phyloP scores from a whole-genome alignment of 2,329 filamentous ascomycete species.

The Geosmithia morbida region DNA sequence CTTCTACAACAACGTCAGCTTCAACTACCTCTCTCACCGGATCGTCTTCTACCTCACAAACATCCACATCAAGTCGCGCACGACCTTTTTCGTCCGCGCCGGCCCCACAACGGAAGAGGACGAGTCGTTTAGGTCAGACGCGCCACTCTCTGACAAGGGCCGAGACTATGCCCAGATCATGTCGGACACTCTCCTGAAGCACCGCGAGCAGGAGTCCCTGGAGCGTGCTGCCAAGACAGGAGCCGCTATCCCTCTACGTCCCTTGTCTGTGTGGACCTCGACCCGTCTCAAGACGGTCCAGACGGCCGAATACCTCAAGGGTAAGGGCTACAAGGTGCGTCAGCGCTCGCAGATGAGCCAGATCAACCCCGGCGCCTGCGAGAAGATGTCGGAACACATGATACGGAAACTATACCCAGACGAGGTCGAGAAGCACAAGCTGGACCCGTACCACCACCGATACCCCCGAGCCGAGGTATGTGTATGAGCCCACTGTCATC shows the following conservation, averaged over 20 bases:
- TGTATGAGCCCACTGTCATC: too few relatives aligned
- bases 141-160: constrained; percentile 67
- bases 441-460: constrained; percentile 91
- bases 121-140: constrained; percentile 85
- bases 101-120: constrained; percentile 83
- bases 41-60: constrained; percentile 99
- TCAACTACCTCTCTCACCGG: constrained; percentile 89
- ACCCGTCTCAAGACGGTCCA: constrained; percentile 82
- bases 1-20: constrained; percentile 92
- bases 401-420: constrained; percentile 77
- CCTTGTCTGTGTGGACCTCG: constrained; percentile 87
- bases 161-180: constrained; percentile 71
- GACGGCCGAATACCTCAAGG: constrained; percentile 69
- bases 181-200: constrained; percentile 68
- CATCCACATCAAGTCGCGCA: constrained; percentile 86
- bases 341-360: constrained; percentile 96
- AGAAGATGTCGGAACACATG: constrained; percentile 74
- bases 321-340: constrained; percentile 69
- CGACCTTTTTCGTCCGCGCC: constrained; percentile 83
- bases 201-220: constrained; percentile 69
- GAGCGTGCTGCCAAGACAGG: constrained; percentile 55
- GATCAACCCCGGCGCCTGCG: constrained; percentile 90
- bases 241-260: constrained; percentile 53
- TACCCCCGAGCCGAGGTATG: constrained; percentile 85
- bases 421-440: constrained; percentile 82